These are phyloP conservation scores for Diaporthe citriasiana DNA, from an alignment of 2,329 filamentous ascomycete species.

Conservation along the genomic window DNA sequence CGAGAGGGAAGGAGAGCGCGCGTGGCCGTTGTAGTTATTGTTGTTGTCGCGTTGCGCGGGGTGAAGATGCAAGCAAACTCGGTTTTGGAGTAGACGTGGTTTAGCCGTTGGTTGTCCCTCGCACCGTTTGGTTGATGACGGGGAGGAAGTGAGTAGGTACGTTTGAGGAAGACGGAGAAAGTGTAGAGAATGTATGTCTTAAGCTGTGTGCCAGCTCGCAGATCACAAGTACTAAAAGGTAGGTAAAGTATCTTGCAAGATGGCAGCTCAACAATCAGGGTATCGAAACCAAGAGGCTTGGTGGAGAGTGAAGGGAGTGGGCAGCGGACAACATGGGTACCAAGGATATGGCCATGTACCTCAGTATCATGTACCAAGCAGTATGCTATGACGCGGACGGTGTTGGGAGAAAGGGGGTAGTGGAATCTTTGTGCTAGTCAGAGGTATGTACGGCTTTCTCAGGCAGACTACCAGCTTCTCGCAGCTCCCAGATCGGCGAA, in stretches of 20 bases:
- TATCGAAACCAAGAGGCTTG: background rate
- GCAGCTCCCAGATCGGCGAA: background rate
- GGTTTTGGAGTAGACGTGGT: background rate
- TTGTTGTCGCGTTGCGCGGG: background rate
- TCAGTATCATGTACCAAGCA: constrained; percentile 8
- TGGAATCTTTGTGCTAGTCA: constrained; percentile 15
- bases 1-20: background rate
- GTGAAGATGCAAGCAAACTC: background rate
- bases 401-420: background rate
- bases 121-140: background rate
- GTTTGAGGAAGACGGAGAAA: background rate
- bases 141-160: background rate
- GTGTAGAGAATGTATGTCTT: background rate
- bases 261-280: background rate
- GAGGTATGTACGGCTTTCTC: constrained; percentile 1
- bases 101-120: background rate
- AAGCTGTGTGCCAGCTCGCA: background rate
- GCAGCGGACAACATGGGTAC: background rate
- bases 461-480: background rate
- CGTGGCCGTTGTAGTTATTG: background rate
- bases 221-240: background rate
- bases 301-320: background rate
- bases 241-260: background rate
- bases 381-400: constrained; percentile 22
- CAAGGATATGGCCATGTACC: constrained; percentile 19